phyloP scores from a whole-genome alignment of 139 green algal species.

The Nannochloris sp. region DNA sequence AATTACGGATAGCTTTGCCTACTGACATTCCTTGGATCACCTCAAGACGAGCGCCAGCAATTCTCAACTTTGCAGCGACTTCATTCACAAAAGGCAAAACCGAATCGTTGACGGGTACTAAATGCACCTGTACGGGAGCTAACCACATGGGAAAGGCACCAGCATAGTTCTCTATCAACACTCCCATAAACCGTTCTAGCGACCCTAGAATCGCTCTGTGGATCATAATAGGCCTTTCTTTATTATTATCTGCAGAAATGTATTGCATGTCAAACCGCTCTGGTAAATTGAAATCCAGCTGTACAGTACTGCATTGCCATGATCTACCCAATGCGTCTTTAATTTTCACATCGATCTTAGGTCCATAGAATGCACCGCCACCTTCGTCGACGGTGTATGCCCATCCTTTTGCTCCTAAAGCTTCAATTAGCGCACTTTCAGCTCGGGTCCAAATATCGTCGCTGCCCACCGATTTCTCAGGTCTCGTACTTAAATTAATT shows the following conservation, averaged over 20 bases:
- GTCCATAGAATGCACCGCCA: constrained; percentile 96
- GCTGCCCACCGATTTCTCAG: constrained; percentile 87
- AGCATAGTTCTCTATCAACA: constrained; percentile 96
- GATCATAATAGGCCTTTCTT: constrained; percentile 95
- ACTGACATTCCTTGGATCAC: constrained; percentile 41
- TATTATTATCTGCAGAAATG: constrained; percentile 50
- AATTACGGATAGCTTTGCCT: constrained; percentile 63
- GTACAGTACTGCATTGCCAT: constrained; percentile 98
- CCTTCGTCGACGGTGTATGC: constrained; percentile 63
- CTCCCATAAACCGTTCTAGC: constrained; percentile 93
- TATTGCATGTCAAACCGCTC: constrained; percentile 90
- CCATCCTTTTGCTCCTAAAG: constrained; percentile 74
- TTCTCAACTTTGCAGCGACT: constrained; percentile 52
- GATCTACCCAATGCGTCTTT: constrained; percentile 83
- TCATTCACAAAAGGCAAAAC: constrained; percentile 53
- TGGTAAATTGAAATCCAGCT: constrained; percentile 98
- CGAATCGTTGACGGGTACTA: constrained; percentile 76
- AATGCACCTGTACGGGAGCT: constrained; percentile 73
- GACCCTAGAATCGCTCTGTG: constrained; percentile 93
- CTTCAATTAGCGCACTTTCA: constrained; percentile 69
- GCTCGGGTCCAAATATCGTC: constrained; percentile 83
- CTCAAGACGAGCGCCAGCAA: constrained; percentile 53
- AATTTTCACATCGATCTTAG: constrained; percentile 98
- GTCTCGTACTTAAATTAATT: constrained; percentile 81
- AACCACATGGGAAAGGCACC: constrained; percentile 89